phyloP scores from a whole-genome alignment of 1,139 yeast genomes.

The Suhomyces taliae region DNA sequence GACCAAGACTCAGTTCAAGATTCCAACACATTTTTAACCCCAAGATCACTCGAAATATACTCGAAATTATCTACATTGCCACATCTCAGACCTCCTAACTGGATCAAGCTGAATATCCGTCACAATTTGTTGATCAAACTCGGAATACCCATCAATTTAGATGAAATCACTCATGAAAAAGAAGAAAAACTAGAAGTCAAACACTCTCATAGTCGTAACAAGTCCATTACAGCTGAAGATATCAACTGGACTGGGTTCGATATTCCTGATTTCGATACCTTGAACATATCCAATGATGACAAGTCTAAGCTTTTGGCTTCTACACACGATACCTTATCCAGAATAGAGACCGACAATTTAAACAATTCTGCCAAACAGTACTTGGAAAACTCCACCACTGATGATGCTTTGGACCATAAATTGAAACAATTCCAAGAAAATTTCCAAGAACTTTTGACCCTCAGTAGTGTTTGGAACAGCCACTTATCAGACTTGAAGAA shows the following conservation, averaged over 20 bases:
- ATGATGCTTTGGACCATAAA: slow-evolving; percentile 27
- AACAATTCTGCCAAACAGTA: slow-evolving; percentile 32
- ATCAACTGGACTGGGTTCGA: slow-evolving; percentile 35
- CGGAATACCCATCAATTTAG: slow-evolving; percentile 61
- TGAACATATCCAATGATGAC: slow-evolving; percentile 23
- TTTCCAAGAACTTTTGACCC: slow-evolving; percentile 29
- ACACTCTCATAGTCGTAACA: slow-evolving; percentile 15
- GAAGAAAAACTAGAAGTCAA: slow-evolving; percentile 1
- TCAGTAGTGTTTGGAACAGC: slow-evolving; percentile 52
- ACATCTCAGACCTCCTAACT: slow-evolving; percentile 51
- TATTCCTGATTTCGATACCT: slow-evolving; percentile 26
- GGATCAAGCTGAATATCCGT: slow-evolving; percentile 60
- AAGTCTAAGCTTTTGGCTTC: slow-evolving; percentile 18
- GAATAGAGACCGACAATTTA: slow-evolving; percentile 38
- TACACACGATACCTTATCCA: slow-evolving; percentile 30
- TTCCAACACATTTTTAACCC: slow-evolving; percentile 16
- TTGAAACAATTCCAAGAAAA: slow-evolving; percentile 29
- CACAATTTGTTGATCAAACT: slow-evolving; percentile 54
- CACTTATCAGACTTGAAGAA: slow-evolving; percentile 42
- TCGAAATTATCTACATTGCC: slow-evolving; percentile 41
- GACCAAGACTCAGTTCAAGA: neutral
- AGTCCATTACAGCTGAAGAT: slow-evolving; percentile 29
- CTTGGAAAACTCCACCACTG: slow-evolving; percentile 22
- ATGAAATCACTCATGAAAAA: slow-evolving; percentile 34
- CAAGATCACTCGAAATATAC: slow-evolving; percentile 30